phyloP scores from a whole-genome alignment of 2,329 filamentous ascomycete genomes.

The Waltergamsia citrina region DNA sequence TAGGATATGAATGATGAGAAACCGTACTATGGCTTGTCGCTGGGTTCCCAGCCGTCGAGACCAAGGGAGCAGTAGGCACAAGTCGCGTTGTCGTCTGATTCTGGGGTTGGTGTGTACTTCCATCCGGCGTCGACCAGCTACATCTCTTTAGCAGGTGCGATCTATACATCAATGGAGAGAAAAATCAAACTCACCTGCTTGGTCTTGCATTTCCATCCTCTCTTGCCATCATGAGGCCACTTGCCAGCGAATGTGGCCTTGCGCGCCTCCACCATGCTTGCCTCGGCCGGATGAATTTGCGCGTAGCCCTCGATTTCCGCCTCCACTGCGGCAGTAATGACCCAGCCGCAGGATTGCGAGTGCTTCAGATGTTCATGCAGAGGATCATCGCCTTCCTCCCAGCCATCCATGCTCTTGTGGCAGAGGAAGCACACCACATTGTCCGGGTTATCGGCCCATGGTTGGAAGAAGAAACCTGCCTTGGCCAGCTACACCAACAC shows the following conservation, averaged over 20 bases:
- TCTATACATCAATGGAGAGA: background rate
- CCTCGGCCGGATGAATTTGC: slow-evolving; percentile 64
- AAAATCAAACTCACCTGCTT: slow-evolving; percentile 57
- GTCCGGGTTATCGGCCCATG: slow-evolving; percentile 65
- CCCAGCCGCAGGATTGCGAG: slow-evolving; percentile 78
- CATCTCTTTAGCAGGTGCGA: slow-evolving; percentile 6
- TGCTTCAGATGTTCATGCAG: slow-evolving; percentile 79
- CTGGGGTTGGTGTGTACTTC: slow-evolving; percentile 79
- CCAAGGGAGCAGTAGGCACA: slow-evolving; percentile 86
- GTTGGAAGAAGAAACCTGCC: slow-evolving; percentile 86
- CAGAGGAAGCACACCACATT: slow-evolving; percentile 90
- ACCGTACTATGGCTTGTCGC: slow-evolving; percentile 76
- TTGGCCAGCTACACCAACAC: slow-evolving; percentile 59
- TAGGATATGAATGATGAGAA: slow-evolving; percentile 1
- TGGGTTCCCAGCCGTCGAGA: slow-evolving; percentile 89
- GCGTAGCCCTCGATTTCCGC: slow-evolving; percentile 51
- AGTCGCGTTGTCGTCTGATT: slow-evolving; percentile 80
- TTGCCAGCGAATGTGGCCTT: slow-evolving; percentile 71
- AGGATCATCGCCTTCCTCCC: slow-evolving; percentile 81
- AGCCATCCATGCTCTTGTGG: slow-evolving; percentile 74
- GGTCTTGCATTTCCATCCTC: slow-evolving; percentile 80
- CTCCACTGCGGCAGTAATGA: slow-evolving; percentile 57
- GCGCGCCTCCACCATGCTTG: slow-evolving; percentile 66
- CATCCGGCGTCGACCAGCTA: slow-evolving; percentile 87
- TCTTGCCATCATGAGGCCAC: slow-evolving; percentile 87